These are phyloP conservation scores for Malus hybrid DNA, from an alignment of 331 rosid species.

Conservation along the genomic window DNA sequence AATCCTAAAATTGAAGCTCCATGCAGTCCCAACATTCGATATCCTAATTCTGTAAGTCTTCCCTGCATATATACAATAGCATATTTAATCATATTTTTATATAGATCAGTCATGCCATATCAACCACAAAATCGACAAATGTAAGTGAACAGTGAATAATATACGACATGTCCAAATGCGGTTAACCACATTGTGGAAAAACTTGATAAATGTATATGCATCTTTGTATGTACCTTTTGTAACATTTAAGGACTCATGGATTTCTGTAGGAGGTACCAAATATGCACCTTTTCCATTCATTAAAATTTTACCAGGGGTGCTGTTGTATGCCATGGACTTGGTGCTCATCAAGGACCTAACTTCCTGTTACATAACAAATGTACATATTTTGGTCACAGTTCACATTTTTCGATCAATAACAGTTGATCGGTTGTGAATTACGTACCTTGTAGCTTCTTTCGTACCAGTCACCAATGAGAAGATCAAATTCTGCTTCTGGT, in stretches of 20 bases:
- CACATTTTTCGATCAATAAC: not conserved
- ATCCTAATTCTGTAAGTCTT: slow-evolving; percentile 22
- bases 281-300: slow-evolving; percentile 25
- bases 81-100: too few species aligned
- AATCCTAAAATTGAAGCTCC: slow-evolving; percentile 26
- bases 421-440: not conserved
- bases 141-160: too few species aligned
- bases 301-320: slow-evolving; percentile 12
- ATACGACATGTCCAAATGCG: too few species aligned
- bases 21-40: slow-evolving; percentile 21
- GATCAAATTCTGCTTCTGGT: slow-evolving; percentile 25
- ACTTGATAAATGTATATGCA: too few species aligned
- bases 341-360: slow-evolving; percentile 4
- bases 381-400: not conserved
- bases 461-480: slow-evolving; percentile 24
- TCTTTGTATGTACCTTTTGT: slow-evolving; percentile 2
- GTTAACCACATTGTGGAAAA: too few species aligned
- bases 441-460: slow-evolving; percentile 13
- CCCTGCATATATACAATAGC: not conserved
- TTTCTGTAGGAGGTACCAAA: not conserved
- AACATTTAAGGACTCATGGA: slow-evolving; percentile 12
- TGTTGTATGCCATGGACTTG: not conserved
- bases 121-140: too few species aligned
- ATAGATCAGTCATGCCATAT: not conserved
- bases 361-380: not conserved